These are phyloP conservation scores for Herpotrichia juniperi DNA, from an alignment of 2,329 filamentous ascomycete genomes.

Conservation along the genomic window DNA sequence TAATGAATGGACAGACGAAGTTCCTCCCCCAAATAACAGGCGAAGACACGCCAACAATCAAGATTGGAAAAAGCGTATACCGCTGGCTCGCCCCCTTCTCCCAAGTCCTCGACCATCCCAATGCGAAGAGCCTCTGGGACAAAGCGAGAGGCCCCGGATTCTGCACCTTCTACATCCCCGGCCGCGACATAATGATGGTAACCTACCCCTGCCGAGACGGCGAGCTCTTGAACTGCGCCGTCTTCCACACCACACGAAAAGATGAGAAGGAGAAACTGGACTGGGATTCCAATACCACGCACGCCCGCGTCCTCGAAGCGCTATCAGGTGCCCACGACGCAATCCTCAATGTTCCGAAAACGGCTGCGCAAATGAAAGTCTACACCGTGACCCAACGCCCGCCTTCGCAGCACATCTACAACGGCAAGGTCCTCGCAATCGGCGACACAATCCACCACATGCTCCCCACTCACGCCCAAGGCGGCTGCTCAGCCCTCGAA, in stretches of 20 bases:
- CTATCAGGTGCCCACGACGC: slow-evolving; percentile 9
- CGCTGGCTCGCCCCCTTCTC: slow-evolving; percentile 17
- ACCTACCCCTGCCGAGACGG: slow-evolving; percentile 19
- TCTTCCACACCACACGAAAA: slow-evolving; percentile 19
- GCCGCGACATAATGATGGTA: slow-evolving; percentile 10
- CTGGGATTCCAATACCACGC: slow-evolving; percentile 14
- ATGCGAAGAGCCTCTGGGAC: slow-evolving; percentile 7
- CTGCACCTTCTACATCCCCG: slow-evolving; percentile 5
- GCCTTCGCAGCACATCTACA: slow-evolving; percentile 3
- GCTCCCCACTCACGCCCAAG: slow-evolving; percentile 22
- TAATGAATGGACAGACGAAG: slow-evolving; percentile 4
- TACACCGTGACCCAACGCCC: slow-evolving; percentile 20
- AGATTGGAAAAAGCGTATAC: slow-evolving; percentile 18
- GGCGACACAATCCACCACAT: slow-evolving; percentile 20
- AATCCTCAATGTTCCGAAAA: slow-evolving; percentile 7
- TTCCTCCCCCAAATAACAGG: slow-evolving; percentile 13
- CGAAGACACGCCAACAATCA: slow-evolving; percentile 12
- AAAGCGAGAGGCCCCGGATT: slow-evolving; percentile 10
- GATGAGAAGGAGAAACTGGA: slow-evolving; percentile 12
- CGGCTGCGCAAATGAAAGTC: slow-evolving; percentile 13
- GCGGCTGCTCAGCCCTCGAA: slow-evolving; percentile 16
- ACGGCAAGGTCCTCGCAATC: slow-evolving; percentile 10
- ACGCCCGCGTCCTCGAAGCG: slow-evolving; percentile 11
- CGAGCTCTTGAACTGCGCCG: slow-evolving; percentile 17
- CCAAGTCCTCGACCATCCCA: slow-evolving; percentile 12